These are phyloP conservation scores for Ceratobasidium sp. DNA, from an alignment of 1,284 basidiomycete genomes.

Conservation along the genomic window DNA sequence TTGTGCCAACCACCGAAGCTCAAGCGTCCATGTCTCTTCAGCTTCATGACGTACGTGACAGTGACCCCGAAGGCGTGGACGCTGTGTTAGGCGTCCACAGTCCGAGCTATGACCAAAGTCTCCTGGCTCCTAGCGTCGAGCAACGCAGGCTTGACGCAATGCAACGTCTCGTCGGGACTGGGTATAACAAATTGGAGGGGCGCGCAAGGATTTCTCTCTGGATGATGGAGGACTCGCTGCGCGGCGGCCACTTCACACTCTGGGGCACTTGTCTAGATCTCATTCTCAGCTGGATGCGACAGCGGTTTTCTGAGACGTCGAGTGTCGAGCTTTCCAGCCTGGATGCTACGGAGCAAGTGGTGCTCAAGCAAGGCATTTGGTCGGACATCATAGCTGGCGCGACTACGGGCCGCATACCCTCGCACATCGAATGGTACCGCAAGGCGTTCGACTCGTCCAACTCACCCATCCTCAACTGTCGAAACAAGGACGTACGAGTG, in stretches of 20 bases:
- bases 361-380: neutral
- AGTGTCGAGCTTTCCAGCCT: neutral
- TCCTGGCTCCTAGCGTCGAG: neutral
- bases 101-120: neutral
- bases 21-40: neutral
- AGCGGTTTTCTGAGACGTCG: neutral
- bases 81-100: neutral
- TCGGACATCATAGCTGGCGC: constrained; percentile 19
- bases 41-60: neutral
- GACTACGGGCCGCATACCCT: neutral
- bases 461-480: neutral
- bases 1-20: neutral
- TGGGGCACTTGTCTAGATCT: constrained; percentile 22
- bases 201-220: neutral
- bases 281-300: neutral
- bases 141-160: constrained; percentile 4
- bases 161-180: neutral
- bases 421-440: constrained; percentile 12
- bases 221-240: constrained; percentile 7
- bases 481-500: neutral
- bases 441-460: neutral
- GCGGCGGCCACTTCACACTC: neutral
- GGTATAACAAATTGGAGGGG: neutral
- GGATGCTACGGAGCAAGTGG: neutral
- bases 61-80: neutral